Percentiles rank a stretch among this genome's conserved stretches.
Conservation (phyloP, 129 eudicot species). For the Flaveria ramosissima region DNA sequence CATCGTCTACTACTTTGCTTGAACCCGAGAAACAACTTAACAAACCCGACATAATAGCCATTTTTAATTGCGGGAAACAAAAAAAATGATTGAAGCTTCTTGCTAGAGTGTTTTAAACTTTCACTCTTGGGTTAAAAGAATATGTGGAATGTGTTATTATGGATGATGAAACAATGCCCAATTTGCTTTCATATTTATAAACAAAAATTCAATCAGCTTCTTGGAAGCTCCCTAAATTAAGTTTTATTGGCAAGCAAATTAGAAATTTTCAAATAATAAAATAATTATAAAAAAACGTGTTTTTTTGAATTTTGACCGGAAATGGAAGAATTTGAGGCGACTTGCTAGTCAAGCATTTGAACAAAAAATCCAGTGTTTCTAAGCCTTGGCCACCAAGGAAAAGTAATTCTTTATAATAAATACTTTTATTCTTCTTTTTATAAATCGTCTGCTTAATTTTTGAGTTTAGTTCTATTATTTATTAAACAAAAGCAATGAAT, state of each 20-base stretch:
- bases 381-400: constrained; percentile 7
- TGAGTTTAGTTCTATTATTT: neutral
- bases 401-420: neutral
- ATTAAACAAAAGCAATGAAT: too few relatives aligned
- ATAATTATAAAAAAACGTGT: neutral
- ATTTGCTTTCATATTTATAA: constrained; percentile 12
- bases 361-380: neutral
- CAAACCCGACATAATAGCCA: constrained; percentile 20
- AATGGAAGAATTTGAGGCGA: neutral
- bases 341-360: neutral
- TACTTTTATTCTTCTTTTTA: neutral
- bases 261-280: neutral
- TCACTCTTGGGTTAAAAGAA: neutral
- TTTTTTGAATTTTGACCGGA: neutral
- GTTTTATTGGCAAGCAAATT: neutral
- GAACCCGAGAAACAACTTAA: constrained; percentile 18
- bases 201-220: neutral
- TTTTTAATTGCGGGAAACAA: neutral
- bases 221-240: neutral
- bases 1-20: constrained; percentile 19
- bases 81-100: neutral
- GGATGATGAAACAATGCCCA: neutral
- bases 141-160: neutral
- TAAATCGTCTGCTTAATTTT: neutral
- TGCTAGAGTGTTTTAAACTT: neutral